Evolutionary conservation across 2,329 filamentous ascomycete species (phyloP), one percentile per base, ranked within the genome.

Genomic region (Aschersonia sp.): DNA sequence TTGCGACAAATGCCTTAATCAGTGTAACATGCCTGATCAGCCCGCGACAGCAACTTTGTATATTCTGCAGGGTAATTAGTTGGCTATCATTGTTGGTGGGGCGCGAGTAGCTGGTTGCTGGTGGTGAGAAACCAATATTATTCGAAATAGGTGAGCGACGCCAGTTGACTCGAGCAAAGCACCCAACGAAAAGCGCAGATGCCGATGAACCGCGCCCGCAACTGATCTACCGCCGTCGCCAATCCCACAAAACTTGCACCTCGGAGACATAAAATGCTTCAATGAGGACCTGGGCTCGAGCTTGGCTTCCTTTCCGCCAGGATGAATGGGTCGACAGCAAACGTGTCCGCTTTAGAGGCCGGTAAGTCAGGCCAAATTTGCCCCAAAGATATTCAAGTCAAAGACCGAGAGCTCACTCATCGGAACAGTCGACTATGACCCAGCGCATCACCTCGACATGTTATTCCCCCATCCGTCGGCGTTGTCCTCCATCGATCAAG

Each of bases 381-480:
- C 29, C 12, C 7, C 31, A 38, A n/a, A 45, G 31, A 30, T 28
- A 5, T 10, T 29, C 20, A 31, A 38, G 5, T 32, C 9, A 28
- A 20, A 7, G 7, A 30, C 49, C 48, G 38, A 50, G 42, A 30
- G 7, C 10, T 20, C 28, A 9, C 28, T 40, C 7, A 4, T 5
- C 6, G 28, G 35, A 32, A n/a, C 50, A 78, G 75, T 70, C 64
- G 82, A 95, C 65, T 97, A 96, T 69, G 84, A 97, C 63, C 89
- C 92, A 47, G 84, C 97, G 62, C 78, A 87, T 57, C 89, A 98
- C 66, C 77, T 98, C 49, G 97, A 98, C 70, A 75, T 84, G 52
- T 83, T 98, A 58, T 98, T 98, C 72, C 82, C 88, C 46, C 87
- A 94, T 59, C 85, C 91, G 1, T 86, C 88, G 38, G 82, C 89